Percentiles rank a stretch among this genome's conserved stretches.
Evolutionary conservation across 2,329 filamentous ascomycete genomes (phyloP).

Genomic region (Colletotrichum ledebouriae): DNA sequence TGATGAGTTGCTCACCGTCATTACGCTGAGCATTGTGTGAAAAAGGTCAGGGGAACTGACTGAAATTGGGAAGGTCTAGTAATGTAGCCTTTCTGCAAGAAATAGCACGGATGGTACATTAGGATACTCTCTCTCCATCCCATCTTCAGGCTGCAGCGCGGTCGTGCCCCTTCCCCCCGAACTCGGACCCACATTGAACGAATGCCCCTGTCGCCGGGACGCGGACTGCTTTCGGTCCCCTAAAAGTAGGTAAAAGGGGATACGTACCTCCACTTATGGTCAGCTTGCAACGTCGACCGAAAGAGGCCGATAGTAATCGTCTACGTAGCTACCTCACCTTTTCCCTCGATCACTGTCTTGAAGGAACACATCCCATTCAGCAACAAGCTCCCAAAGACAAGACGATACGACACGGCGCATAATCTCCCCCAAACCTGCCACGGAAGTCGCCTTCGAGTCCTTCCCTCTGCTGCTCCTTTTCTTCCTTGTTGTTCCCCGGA

Average conservation of each 20-base stretch:
- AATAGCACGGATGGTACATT: background rate
- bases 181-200: background rate
- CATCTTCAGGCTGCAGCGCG: background rate
- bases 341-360: background rate
- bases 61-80: constrained; percentile 20
- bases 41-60: constrained; percentile 8
- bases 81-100: background rate
- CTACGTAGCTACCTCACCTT: background rate
- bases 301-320: constrained; percentile 28
- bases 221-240: constrained; percentile 33
- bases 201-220: constrained; percentile 26
- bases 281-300: constrained; percentile 40
- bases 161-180: background rate
- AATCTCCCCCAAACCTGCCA: background rate
- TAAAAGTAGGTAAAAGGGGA: constrained; percentile 1
- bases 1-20: constrained; percentile 31
- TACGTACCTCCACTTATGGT: constrained; percentile 35
- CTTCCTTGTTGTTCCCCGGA: constrained; percentile 3
- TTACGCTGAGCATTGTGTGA: constrained; percentile 14
- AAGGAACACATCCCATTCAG: background rate
- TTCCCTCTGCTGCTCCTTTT: background rate
- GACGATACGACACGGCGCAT: constrained; percentile 12
- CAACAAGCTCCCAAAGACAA: background rate
- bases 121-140: background rate
- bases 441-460: constrained; percentile 1